Evolutionary conservation across 805 yeast species (phyloP).

Genomic region (Saturnispora ahearnii): DNA sequence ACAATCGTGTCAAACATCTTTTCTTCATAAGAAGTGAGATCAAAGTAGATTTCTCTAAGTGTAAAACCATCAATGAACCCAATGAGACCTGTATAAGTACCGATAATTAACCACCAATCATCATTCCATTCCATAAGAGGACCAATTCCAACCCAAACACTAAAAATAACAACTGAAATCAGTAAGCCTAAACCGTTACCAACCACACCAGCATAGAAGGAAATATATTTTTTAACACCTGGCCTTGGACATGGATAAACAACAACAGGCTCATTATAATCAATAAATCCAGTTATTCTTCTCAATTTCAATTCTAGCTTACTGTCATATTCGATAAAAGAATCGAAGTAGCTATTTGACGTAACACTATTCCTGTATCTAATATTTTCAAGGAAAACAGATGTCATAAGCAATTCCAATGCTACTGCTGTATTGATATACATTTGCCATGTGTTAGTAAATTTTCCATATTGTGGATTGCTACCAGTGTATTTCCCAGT

Average conservation of each 20-base stretch:
- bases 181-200: constrained; percentile 35
- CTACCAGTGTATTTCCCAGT: constrained; percentile 3
- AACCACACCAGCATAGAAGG: constrained; percentile 33
- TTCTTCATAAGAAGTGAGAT: constrained; percentile 19
- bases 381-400: constrained; percentile 32
- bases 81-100: constrained; percentile 37
- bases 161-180: constrained; percentile 28
- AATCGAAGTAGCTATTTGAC: constrained; percentile 16
- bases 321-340: constrained; percentile 21
- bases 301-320: constrained; percentile 21
- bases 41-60: constrained; percentile 30
- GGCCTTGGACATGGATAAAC: constrained; percentile 22
- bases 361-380: constrained; percentile 30
- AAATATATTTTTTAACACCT: constrained; percentile 12
- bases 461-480: constrained; percentile 15
- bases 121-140: constrained; percentile 28
- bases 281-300: background rate
- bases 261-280: constrained; percentile 20
- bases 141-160: constrained; percentile 33
- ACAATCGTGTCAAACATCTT: constrained; percentile 22
- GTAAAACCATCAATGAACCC: constrained; percentile 37
- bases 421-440: constrained; percentile 35
- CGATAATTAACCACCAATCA: constrained; percentile 39
- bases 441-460: constrained; percentile 33
- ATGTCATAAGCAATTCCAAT: constrained; percentile 27